phyloP scores from a whole-genome alignment of 2,329 filamentous ascomycete genomes.

The Cladosporium sp. region DNA sequence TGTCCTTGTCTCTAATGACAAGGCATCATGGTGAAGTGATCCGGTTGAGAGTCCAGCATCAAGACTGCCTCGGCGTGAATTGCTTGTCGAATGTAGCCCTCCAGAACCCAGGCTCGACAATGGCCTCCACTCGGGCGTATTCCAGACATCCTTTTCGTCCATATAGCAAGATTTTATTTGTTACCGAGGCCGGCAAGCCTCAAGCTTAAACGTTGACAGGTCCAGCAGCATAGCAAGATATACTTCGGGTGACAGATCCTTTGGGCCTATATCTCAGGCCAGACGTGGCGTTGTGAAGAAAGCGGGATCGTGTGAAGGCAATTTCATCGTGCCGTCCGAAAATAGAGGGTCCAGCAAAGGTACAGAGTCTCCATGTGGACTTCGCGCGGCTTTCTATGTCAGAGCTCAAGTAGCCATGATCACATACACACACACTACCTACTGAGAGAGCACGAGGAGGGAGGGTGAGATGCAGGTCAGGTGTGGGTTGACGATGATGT shows the following conservation, averaged over 20 bases:
- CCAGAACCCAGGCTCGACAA: constrained; percentile 20
- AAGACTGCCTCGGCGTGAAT: constrained; percentile 5
- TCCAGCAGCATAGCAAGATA: constrained; percentile 1
- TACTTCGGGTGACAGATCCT: no score
- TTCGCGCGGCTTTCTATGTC: neutral
- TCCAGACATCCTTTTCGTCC: constrained; percentile 25
- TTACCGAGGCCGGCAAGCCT: neutral
- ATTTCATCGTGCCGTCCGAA: neutral
- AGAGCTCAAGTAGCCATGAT: constrained; percentile 3
- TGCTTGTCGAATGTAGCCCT: neutral
- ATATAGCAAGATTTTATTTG: constrained; percentile 16
- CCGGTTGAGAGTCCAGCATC: neutral
- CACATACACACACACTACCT: no score
- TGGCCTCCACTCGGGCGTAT: constrained; percentile 26
- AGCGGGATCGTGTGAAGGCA: constrained; percentile 6
- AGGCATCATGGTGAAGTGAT: neutral
- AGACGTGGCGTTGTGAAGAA: constrained; percentile 11
- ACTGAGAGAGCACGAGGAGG: neutral
- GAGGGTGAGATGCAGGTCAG: constrained; percentile 1
- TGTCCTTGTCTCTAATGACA: neutral
- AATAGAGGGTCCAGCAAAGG: neutral
- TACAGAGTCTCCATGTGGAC: constrained; percentile 1
- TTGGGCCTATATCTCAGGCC: neutral
- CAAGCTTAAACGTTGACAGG: neutral
- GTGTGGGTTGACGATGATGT: neutral